Base-by-base conservation (phyloP, 345 rosid genomes). In the Acer yangbiense region DNA sequence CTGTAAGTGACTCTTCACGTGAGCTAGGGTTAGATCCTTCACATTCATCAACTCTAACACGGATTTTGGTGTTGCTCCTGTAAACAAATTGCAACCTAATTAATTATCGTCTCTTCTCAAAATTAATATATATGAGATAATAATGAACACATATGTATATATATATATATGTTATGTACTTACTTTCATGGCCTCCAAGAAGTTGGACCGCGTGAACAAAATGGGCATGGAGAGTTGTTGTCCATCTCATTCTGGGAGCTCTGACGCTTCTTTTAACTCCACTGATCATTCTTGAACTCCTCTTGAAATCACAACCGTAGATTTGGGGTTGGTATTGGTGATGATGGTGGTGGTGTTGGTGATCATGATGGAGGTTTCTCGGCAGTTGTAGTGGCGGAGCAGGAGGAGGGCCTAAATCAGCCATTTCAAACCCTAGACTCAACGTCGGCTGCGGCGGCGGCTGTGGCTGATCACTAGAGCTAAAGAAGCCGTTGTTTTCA, bases 1-100 rank as follows among this genome's bases (percentile, higher is more conserved):
- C 99, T 96, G 99, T 87, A 96, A 92, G 81, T 96, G 99, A 88
- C 98, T 94, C 92, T 96, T 96, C 88, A 96, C 99, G 80, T 96
- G 99, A 80, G 99, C 99, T 88, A 96, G 89, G 89, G 98, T 96
- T 87, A 96, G 90, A 94, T 96, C 99, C 79, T 94, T 96, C 79
- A 94, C 99, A 86, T 96, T 96, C 99, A 96, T 96, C 86, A 96
- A 78, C 92, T 96, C 98, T 81, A 96, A 83, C 6, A 96, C 99
- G 41, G 99, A 96, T 83, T 95, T 95, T 25, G 98, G 99, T 10
- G 99, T 95, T 66, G 99, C 99, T 83, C 99, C 99, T 95, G 85
- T 52, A 41, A 73, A 54, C 25, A 57, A 65, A 44, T 23, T 55
- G 43, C 7, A 72, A 79, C 21, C 39, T 72, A 46, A 46, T 32